Evolutionary conservation across 768 basidiomycete genomes (phyloP).

Genomic region (Coprinopsis sp.): DNA sequence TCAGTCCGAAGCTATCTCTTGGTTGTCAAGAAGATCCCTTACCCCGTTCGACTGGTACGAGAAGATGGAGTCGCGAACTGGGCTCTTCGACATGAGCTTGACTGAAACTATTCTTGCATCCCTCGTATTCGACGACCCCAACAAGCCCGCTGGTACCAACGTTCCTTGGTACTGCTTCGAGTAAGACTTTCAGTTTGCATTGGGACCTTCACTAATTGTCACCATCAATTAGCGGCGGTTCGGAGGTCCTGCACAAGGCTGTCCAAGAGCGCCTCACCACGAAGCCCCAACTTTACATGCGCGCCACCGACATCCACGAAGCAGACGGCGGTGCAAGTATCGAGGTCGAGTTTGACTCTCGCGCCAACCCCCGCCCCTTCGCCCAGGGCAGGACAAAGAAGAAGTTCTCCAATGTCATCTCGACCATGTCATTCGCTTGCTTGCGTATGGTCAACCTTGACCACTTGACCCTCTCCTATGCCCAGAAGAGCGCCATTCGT

Average conservation of each 20-base stretch:
- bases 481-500: slow-evolving; percentile 30
- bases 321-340: slow-evolving; percentile 3
- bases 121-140: slow-evolving; percentile 9
- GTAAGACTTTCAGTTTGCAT: slow-evolving; percentile 7
- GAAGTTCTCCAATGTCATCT: slow-evolving; percentile 37
- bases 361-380: slow-evolving; percentile 10
- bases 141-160: background rate
- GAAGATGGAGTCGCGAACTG: slow-evolving; percentile 15
- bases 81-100: slow-evolving; percentile 13
- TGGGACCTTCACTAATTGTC: background rate
- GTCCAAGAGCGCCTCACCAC: slow-evolving; percentile 9
- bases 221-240: slow-evolving; percentile 12
- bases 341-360: slow-evolving; percentile 11
- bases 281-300: slow-evolving; percentile 5
- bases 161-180: slow-evolving; percentile 16
- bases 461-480: slow-evolving; percentile 15
- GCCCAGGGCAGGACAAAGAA: slow-evolving; percentile 1
- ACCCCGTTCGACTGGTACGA: slow-evolving; percentile 15
- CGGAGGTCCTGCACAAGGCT: slow-evolving; percentile 14
- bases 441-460: slow-evolving; percentile 31
- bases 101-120: slow-evolving; percentile 18
- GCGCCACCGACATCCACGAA: slow-evolving; percentile 5
- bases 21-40: slow-evolving; percentile 5
- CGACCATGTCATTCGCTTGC: slow-evolving; percentile 34
- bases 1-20: slow-evolving; percentile 13